Evolutionary conservation across 768 basidiomycete species (phyloP), one percentile per base, ranked within the genome.

Genomic region (Naganishia onofrii): DNA sequence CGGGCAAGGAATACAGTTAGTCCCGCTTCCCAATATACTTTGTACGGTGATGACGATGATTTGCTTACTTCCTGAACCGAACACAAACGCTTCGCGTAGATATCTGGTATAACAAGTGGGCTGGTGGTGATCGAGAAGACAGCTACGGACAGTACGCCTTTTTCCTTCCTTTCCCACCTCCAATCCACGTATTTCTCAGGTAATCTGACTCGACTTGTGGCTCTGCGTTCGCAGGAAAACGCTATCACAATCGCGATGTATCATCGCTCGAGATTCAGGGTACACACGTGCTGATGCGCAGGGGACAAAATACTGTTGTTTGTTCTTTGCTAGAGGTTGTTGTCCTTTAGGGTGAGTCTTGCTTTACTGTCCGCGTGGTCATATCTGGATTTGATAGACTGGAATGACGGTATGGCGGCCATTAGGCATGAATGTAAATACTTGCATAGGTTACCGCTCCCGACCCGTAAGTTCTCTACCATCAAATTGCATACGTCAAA

Each of bases 31-130:
- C 73, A 73, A 73, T 64, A 13, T 67, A 42, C 28, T n/a, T 38
- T 19, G 51, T 57, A 28, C 32, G 3, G n/a, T n/a, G n/a, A n/a
- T n/a, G n/a, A n/a, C n/a, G n/a, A n/a, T n/a, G n/a, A n/a, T n/a
- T 36, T 36, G 12, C 34, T 36, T 36, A 36, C 12, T 12, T 36
- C 12, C 12, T 36, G 34, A n/a, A n/a, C n/a, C n/a, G n/a, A n/a
- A 36, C 34, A 12, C 34, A 12, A 12, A 36, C 34, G 34, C 34
- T 36, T 36, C 34, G 60, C 13, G 36, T 63, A 80, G 81, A 99
- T 82, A 90, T 95, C 64, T 99, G 96, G 95, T 98, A 95, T 80
- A 93, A 97, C 82, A 95, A 96, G 83, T 98, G 95, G 95, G 96
- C 96, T n/a, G 96, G 96, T 66, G 96, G 95, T 68, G 96, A 99